Evolutionary conservation across 257 asterid genomes (phyloP).

Genomic region (Cruciata laevipes): DNA sequence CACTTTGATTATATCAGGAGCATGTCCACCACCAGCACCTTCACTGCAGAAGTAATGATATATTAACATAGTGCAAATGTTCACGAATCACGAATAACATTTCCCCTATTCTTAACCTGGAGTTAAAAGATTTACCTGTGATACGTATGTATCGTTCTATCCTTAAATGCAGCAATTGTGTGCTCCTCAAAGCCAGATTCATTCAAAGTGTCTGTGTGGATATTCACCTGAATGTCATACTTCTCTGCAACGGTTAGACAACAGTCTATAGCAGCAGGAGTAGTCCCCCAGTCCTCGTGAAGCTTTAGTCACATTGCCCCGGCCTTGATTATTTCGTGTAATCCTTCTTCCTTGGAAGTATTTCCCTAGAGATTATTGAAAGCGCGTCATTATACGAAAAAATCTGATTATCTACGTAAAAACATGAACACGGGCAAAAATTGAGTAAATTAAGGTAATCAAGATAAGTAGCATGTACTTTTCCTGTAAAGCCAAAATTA

Average conservation of each 20-base stretch:
- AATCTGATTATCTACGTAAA: background rate
- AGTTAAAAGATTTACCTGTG: conserved; percentile 52
- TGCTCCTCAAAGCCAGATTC: conserved; percentile 99
- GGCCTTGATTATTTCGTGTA: conserved; percentile 80
- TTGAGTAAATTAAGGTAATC: too few relatives aligned
- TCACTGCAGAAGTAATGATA: conserved; percentile 49
- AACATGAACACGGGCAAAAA: conserved; percentile 9
- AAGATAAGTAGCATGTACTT: conserved; percentile 35
- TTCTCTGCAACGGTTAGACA: conserved; percentile 72
- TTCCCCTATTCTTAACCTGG: background rate
- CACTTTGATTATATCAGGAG: conserved; percentile 96
- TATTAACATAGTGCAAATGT: background rate
- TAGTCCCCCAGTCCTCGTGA: conserved; percentile 98
- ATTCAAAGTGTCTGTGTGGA: conserved; percentile 90
- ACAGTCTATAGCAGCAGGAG: conserved; percentile 89
- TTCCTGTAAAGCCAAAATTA: conserved; percentile 96
- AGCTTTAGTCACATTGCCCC: conserved; percentile 99
- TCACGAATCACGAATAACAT: too few relatives aligned
- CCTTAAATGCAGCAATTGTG: conserved; percentile 81
- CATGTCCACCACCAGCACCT: conserved; percentile 99
- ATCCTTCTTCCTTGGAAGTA: conserved; percentile 60
- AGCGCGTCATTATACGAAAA: conserved; percentile 11
- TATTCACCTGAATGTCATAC: conserved; percentile 84
- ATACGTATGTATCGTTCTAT: conserved; percentile 79
- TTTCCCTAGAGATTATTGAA: conserved; percentile 55